Evolutionary conservation across 2,329 filamentous ascomycete genomes (phyloP), one percentile per base, ranked within the genome.

Genomic region (Pseudogymnoascus sp.): DNA sequence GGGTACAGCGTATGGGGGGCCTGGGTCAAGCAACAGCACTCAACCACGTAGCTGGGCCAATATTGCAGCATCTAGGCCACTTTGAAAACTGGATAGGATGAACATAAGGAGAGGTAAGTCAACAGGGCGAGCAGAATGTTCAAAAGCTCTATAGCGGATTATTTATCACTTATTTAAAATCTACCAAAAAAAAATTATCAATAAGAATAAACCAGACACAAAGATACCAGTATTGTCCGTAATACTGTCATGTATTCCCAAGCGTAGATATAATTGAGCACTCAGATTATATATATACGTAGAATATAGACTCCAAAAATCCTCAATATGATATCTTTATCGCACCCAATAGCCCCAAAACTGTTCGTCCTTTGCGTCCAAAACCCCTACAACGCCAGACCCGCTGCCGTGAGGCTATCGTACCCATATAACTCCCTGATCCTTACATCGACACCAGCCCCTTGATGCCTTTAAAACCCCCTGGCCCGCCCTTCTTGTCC

Each of bases 391-490:
- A 54, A 54, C 47, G 29, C 47, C 47, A 54, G 29, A 33, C 15
- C 47, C 47, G 29, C 29, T 35, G 47, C 47, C 47, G 47, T 54
- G 47, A 35, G 47, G 47, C 58, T 21, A 60, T 47, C 37, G 13
- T 33, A 31, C n/a, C 26, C 58, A 40, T 41, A 47, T 37, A 37
- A 60, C 10, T 26, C 35, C 13, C 13, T 11, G 6, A 35, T 47
- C 37, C 40, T 26, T 60, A 54, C 60, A 29, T 11, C 37, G 36
- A 62, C 24, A 65, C 64, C 61, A 66, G 64, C 15, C 62, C 65
- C 21, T 76, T 68, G 29, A 78, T 76, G 4, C 76, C 75, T n/a
- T 76, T 69, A n/a, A 78, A 66, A 3, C 72, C 74, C 35, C 29
- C 47, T 5, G 29, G 5, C 17, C 71, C 40, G 24, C 50, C 62